phyloP scores from a whole-genome alignment of 768 basidiomycete genomes.

The Pisolithus albus region DNA sequence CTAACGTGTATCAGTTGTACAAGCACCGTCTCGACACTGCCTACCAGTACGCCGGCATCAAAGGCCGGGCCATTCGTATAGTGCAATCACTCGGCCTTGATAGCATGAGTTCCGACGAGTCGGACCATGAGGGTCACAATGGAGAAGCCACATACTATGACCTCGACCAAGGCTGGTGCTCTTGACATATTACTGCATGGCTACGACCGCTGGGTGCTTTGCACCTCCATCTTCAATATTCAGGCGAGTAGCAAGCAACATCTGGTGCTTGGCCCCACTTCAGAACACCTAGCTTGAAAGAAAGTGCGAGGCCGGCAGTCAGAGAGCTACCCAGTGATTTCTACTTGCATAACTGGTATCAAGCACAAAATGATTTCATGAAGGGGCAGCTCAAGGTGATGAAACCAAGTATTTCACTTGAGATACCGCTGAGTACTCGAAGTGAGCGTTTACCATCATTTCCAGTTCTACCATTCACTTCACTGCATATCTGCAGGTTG shows the following conservation, averaged over 20 bases:
- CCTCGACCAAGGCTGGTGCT: neutral
- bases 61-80: neutral
- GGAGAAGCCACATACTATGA: neutral
- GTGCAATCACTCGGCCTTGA: neutral
- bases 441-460: neutral
- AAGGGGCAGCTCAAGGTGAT: neutral
- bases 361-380: neutral
- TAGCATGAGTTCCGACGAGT: constrained; percentile 1
- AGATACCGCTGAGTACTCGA: neutral
- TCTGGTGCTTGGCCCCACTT: neutral
- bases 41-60: neutral
- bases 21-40: neutral
- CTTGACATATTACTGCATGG: neutral
- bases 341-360: neutral
- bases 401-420: neutral
- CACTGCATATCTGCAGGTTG: neutral
- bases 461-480: neutral
- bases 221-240: neutral
- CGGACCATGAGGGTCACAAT: neutral
- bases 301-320: neutral
- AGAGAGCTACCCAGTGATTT: neutral
- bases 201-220: neutral
- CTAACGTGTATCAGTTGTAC: neutral
- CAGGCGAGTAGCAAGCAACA: neutral
- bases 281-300: neutral